phyloP scores from a whole-genome alignment of 331 rosid species.

The Quercus lobata region DNA sequence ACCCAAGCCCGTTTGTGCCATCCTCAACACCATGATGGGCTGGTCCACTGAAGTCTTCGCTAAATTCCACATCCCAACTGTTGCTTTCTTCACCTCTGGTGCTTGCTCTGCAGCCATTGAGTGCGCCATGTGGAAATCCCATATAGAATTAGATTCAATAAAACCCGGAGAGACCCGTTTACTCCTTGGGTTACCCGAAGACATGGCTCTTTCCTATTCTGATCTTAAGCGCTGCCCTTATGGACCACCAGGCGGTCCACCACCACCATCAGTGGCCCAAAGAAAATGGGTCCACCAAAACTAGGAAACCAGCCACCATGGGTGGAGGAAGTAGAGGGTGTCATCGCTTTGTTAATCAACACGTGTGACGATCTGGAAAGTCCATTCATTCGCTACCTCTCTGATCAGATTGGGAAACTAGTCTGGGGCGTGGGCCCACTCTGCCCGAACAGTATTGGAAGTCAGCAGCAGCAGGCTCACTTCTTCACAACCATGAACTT shows the following conservation, averaged over 20 bases:
- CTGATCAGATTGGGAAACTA: conserved; percentile 23
- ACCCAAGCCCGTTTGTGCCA: conserved; percentile 36
- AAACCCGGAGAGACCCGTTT: conserved; percentile 39
- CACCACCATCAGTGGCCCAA: not conserved
- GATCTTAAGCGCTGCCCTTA: conserved; percentile 35
- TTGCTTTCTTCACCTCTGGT: conserved; percentile 58
- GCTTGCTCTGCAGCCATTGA: conserved; percentile 62
- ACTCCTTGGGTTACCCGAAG: conserved; percentile 53
- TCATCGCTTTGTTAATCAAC: conserved; percentile 47
- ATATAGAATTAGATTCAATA: conserved; percentile 8
- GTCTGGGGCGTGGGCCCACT: conserved; percentile 80
- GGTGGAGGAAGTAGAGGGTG: conserved; percentile 17
- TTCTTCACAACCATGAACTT: conserved; percentile 36
- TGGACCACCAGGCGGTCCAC: not conserved
- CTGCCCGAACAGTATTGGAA: conserved; percentile 62
- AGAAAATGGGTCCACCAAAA: conserved; percentile 28
- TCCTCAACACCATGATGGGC: conserved; percentile 53
- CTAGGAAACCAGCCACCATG: conserved; percentile 36
- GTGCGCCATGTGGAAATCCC: conserved; percentile 48
- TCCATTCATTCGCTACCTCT: conserved; percentile 41
- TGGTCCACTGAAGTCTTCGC: conserved; percentile 35
- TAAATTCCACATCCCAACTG: conserved; percentile 38
- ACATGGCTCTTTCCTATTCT: conserved; percentile 33
- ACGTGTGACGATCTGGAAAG: conserved; percentile 64
- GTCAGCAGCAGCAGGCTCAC: conserved; percentile 25